phyloP scores from a whole-genome alignment of 352 stramenopile species.

The Pythium aquatile region DNA sequence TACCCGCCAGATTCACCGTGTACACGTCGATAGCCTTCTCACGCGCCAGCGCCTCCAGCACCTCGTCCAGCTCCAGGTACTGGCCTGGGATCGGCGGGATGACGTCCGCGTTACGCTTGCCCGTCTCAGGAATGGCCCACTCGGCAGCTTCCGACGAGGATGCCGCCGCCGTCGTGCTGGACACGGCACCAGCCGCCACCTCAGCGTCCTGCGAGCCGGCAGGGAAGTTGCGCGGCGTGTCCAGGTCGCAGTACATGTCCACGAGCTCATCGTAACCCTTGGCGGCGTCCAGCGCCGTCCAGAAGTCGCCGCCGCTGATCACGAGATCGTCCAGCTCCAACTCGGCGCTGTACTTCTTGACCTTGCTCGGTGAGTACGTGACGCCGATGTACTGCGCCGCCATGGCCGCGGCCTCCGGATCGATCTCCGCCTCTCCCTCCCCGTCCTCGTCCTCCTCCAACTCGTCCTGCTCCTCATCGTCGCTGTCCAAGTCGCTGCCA shows the following conservation, averaged over 20 bases:
- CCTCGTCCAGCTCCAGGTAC: conserved; percentile 76
- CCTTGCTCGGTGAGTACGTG: conserved; percentile 57
- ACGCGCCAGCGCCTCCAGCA: conserved; percentile 55
- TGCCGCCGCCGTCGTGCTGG: background rate
- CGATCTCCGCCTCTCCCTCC: conserved; percentile 26
- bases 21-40: conserved; percentile 82
- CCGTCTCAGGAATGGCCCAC: conserved; percentile 63
- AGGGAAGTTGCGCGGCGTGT: conserved; percentile 74
- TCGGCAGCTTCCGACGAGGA: conserved; percentile 29
- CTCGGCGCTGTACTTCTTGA: conserved; percentile 85
- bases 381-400: conserved; percentile 64
- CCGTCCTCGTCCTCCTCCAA: conserved; percentile 25
- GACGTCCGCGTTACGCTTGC: conserved; percentile 74
- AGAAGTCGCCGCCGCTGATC: conserved; percentile 79
- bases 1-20: conserved; percentile 68
- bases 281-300: conserved; percentile 77
- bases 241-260: conserved; percentile 72
- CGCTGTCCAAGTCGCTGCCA: background rate
- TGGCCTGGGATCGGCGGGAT: conserved; percentile 56
- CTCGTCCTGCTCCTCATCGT: conserved; percentile 13
- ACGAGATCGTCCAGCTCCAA: conserved; percentile 62
- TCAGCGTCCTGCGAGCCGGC: conserved; percentile 35
- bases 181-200: conserved; percentile 22
- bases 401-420: conserved; percentile 32
- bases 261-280: conserved; percentile 85